Evolutionary conservation across 2,329 filamentous ascomycete species (phyloP), one percentile per base, ranked within the genome.

Genomic region (Chlorencoelia australis): DNA sequence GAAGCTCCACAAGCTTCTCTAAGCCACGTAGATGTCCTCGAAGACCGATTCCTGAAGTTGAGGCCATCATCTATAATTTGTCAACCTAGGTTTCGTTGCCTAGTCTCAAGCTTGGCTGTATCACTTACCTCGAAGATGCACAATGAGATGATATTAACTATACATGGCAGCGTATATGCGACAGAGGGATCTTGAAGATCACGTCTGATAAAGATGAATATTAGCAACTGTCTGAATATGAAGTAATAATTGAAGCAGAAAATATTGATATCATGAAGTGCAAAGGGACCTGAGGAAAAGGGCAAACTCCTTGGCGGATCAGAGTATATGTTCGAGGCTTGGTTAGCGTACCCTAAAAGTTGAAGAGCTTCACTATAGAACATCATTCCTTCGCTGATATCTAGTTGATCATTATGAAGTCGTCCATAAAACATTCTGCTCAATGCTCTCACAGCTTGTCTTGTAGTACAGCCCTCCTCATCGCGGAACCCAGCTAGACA

Each of bases 41-140:
- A 22, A 45, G 35, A 6, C 43, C 43, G 2, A 22, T 30, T 8
- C 33, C 30, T 10, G 37, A 41, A 16, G 33, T 26, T 2, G 40
- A 39, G n/a, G 42, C 36, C 40, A 45, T 45, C 37, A 41, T 39
- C 40, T n/a, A n/a, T n/a, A n/a, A n/a, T n/a, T n/a, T n/a, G n/a
- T n/a, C n/a, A n/a, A n/a, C n/a, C n/a, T n/a, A n/a, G n/a, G n/a
- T n/a, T n/a, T n/a, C n/a, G n/a, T n/a, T n/a, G n/a, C n/a, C n/a
- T n/a, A n/a, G n/a, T n/a, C n/a, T n/a, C n/a, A n/a, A n/a, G n/a
- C n/a, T n/a, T n/a, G n/a, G n/a, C n/a, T n/a, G n/a, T n/a, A n/a
- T n/a, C n/a, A n/a, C n/a, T n/a, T n/a, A n/a, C n/a, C n/a, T 45
- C 43, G 24, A 43, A 45, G 8, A 45, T 38, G 8, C 22, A 25